Percentiles rank a stretch among this genome's conserved stretches.
Evolutionary conservation across 306 rosid genomes (phyloP).

Genomic region (Boehmeria nivea): DNA sequence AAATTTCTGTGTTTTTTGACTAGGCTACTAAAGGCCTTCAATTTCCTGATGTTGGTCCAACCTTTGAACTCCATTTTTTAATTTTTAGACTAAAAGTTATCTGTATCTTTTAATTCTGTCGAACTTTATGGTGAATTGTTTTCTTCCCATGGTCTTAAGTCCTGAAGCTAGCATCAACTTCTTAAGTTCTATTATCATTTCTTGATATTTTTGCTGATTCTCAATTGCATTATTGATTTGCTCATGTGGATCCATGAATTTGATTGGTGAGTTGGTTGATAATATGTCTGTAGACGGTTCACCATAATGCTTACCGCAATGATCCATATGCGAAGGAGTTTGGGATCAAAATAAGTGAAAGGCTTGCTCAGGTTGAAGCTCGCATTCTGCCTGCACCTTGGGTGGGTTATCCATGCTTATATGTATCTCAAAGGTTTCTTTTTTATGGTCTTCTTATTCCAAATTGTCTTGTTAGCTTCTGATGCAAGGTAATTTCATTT

Average conservation of each 20-base stretch:
- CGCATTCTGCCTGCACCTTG: conserved; percentile 94
- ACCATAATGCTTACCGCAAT: conserved; percentile 69
- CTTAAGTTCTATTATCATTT: no score
- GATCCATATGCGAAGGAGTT: conserved; percentile 92
- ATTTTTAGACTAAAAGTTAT: no score
- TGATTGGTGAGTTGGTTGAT: background rate
- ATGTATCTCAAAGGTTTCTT: background rate
- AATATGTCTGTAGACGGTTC: conserved; percentile 53
- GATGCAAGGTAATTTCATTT: background rate
- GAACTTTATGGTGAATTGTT: no score
- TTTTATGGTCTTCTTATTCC: background rate
- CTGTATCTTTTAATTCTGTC: no score
- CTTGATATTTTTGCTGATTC: no score
- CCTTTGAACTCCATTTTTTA: no score
- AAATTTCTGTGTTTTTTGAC: no score
- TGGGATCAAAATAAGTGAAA: conserved; percentile 82
- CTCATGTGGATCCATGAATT: background rate
- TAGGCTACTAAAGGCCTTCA: no score
- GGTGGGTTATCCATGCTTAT: conserved; percentile 36
- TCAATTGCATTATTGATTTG: background rate
- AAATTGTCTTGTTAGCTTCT: background rate
- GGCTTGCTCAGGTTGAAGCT: conserved; percentile 95
- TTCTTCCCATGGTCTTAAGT: no score
- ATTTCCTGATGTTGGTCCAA: no score
- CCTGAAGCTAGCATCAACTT: no score